These are phyloP conservation scores for Pyrenophora tritici-repentis DNA, from an alignment of 2,329 filamentous ascomycete genomes.

Conservation along the genomic window DNA sequence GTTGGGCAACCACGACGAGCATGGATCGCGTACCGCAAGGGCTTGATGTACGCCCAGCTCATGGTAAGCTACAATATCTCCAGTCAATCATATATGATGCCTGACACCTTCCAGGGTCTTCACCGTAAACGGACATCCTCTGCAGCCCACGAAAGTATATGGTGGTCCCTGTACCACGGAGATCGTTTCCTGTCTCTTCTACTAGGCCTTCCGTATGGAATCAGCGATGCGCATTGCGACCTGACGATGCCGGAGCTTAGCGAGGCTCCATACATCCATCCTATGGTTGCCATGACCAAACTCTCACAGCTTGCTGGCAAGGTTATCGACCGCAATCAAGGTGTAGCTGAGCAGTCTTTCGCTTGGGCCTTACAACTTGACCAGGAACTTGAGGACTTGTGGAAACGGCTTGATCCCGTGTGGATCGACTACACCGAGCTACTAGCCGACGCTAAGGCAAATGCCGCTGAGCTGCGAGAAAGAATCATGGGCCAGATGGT, in stretches of 20 bases:
- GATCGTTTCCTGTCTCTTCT: slow-evolving; percentile 60
- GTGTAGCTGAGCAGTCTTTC: slow-evolving; percentile 42
- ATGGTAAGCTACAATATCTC: slow-evolving; percentile 48
- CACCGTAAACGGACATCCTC: slow-evolving; percentile 46
- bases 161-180: slow-evolving; percentile 48
- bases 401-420: slow-evolving; percentile 42
- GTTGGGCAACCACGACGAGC: slow-evolving; percentile 61
- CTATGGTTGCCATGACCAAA: slow-evolving; percentile 41
- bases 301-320: slow-evolving; percentile 49
- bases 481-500: slow-evolving; percentile 50
- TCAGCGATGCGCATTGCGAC: slow-evolving; percentile 48
- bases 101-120: slow-evolving; percentile 40
- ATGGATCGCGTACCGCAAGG: slow-evolving; percentile 59
- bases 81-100: background rate
- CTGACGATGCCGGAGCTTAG: slow-evolving; percentile 35
- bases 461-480: slow-evolving; percentile 46
- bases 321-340: slow-evolving; percentile 52
- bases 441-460: slow-evolving; percentile 33
- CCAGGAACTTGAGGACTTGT: slow-evolving; percentile 50
- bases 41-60: slow-evolving; percentile 58
- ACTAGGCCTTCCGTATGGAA: slow-evolving; percentile 58
- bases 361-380: slow-evolving; percentile 50
- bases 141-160: slow-evolving; percentile 45
- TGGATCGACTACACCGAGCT: slow-evolving; percentile 48
- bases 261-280: slow-evolving; percentile 35